phyloP scores from a whole-genome alignment of 768 basidiomycete species.

The Boletus reticuloceps region DNA sequence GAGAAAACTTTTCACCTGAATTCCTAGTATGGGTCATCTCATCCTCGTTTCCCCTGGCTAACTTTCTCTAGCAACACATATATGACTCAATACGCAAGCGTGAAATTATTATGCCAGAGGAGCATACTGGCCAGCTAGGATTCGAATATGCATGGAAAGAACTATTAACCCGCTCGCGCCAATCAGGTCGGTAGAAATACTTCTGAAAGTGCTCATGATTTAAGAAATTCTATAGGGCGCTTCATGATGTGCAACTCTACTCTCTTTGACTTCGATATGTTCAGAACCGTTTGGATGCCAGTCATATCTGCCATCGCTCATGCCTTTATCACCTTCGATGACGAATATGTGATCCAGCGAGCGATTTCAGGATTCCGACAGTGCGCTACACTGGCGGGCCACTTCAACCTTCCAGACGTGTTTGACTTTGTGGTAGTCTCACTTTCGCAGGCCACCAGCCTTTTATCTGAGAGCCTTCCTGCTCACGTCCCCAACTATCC shows the following conservation, averaged over 20 bases:
- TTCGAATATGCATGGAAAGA: constrained; percentile 99
- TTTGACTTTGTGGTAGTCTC: constrained; percentile 96
- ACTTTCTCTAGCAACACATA: constrained; percentile 64
- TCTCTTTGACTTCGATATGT: constrained; percentile 89
- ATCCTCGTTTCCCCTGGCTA: neutral
- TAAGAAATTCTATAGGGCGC: constrained; percentile 48
- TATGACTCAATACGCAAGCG: constrained; percentile 93
- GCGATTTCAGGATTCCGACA: constrained; percentile 96
- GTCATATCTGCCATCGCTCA: constrained; percentile 93
- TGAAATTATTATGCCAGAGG: constrained; percentile 97
- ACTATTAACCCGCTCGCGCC: constrained; percentile 74
- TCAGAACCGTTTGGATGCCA: constrained; percentile 89
- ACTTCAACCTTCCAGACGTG: constrained; percentile 88
- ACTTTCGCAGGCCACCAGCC: constrained; percentile 86
- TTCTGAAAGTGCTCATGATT: neutral
- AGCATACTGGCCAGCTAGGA: constrained; percentile 93
- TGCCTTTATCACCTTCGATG: constrained; percentile 94
- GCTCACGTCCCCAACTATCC: constrained; percentile 81
- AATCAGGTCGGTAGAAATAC: constrained; percentile 55
- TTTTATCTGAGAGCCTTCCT: constrained; percentile 72
- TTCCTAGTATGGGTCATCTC: constrained; percentile 60
- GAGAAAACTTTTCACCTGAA: constrained; percentile 76
- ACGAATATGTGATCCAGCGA: constrained; percentile 94
- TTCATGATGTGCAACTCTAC: constrained; percentile 74
- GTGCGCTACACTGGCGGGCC: constrained; percentile 89